Evolutionary conservation across 176 grass and related monocot species (phyloP).

Genomic region (Oryza longistaminata): DNA sequence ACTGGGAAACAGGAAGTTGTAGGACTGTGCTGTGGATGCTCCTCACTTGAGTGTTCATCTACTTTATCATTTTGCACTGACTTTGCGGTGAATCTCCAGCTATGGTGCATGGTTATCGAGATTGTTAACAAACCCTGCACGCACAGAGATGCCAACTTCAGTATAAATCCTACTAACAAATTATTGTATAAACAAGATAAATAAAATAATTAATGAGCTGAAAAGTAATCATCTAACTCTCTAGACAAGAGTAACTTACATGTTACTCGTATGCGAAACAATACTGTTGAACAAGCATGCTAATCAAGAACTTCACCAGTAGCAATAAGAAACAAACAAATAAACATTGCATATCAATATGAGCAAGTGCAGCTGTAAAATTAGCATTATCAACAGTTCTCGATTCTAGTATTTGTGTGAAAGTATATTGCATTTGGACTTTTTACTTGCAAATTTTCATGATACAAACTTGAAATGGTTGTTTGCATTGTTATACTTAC

Average conservation of each 20-base stretch:
- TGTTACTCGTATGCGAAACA: neutral
- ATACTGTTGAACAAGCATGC: neutral
- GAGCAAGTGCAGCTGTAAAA: neutral
- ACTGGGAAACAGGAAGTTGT: constrained; percentile 26
- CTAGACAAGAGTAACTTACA: neutral
- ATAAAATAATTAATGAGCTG: neutral
- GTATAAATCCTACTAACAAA: neutral
- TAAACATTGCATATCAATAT: neutral
- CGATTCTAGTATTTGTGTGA: neutral
- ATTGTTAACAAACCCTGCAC: constrained; percentile 30
- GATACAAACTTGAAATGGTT: neutral
- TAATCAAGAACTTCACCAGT: neutral
- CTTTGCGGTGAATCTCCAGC: constrained; percentile 8
- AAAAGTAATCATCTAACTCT: neutral
- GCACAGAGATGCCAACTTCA: neutral
- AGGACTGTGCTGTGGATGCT: neutral
- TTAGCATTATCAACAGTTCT: neutral
- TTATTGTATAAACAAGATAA: neutral
- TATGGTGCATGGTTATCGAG: neutral
- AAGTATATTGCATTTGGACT: neutral
- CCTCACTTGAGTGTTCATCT: neutral
- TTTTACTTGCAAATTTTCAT: neutral
- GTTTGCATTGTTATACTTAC: neutral
- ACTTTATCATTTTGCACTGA: neutral
- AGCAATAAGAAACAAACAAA: neutral